Conservation (phyloP, 768 basidiomycete species). For the Cystobasidium tubakii region DNA sequence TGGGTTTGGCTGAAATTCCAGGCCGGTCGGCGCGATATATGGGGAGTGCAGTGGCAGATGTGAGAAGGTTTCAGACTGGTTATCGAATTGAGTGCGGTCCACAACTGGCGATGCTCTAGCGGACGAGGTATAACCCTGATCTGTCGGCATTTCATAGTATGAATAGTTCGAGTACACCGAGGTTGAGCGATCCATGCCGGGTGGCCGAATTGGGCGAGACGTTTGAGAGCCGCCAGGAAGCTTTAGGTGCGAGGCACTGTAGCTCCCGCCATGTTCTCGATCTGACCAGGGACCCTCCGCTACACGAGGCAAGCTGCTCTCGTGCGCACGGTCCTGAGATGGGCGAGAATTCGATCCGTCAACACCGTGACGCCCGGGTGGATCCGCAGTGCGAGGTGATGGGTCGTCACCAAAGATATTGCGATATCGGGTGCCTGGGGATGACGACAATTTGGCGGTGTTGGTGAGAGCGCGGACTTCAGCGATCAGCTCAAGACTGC, state of each 20-base stretch:
- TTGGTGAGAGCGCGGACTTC: not conserved
- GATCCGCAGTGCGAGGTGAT: not conserved
- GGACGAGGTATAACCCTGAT: slow-evolving; percentile 1
- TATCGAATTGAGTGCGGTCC: not conserved
- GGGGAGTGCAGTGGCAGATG: not conserved
- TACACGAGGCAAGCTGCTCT: not conserved
- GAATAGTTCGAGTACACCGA: slow-evolving; percentile 35
- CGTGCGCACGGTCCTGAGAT: not conserved
- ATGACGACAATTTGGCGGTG: not conserved
- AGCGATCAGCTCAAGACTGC: not conserved
- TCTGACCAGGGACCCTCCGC: too few relatives aligned
- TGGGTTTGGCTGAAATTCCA: not conserved
- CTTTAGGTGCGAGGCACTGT: too few relatives aligned
- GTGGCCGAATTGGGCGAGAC: not conserved
- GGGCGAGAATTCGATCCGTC: too few relatives aligned
- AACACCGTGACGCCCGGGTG: not conserved
- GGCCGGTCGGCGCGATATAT: slow-evolving; percentile 7
- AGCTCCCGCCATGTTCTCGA: too few relatives aligned
- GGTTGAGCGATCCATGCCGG: slow-evolving; percentile 1
- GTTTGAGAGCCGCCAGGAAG: not conserved
- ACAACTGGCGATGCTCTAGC: not conserved
- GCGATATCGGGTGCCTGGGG: not conserved
- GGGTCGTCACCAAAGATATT: not conserved
- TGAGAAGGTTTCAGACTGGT: not conserved
- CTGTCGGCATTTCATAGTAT: slow-evolving; percentile 25